Evolutionary conservation across 805 yeast genomes (phyloP).

Genomic region (Suhomyces pyralidae): DNA sequence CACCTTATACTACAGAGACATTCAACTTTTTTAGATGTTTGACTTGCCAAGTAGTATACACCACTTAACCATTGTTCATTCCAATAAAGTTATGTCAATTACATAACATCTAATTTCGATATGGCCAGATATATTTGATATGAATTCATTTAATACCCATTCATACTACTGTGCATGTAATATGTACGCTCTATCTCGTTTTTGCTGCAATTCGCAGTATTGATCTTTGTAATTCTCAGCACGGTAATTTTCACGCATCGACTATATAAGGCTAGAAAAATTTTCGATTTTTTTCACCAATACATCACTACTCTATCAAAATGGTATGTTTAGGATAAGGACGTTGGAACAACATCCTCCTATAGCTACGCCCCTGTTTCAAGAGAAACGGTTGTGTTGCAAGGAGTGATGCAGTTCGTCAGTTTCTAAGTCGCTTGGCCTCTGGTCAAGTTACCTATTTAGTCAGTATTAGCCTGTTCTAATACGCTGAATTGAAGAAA

Average conservation of each 20-base stretch:
- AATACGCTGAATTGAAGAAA: constrained; percentile 6
- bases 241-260: background rate
- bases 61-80: too few species aligned
- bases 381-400: constrained; percentile 11
- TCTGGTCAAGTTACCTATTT: background rate
- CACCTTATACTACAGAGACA: too few species aligned
- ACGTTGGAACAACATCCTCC: constrained; percentile 20
- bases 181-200: too few species aligned
- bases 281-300: background rate
- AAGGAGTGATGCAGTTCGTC: constrained; percentile 15
- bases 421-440: background rate
- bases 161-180: too few species aligned
- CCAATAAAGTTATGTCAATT: too few species aligned
- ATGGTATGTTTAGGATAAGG: constrained; percentile 14
- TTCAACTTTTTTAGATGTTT: too few species aligned
- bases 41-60: too few species aligned
- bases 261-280: background rate
- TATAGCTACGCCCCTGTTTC: constrained; percentile 9
- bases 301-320: background rate
- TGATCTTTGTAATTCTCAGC: background rate
- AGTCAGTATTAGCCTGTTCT: background rate
- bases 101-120: too few species aligned
- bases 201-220: too few species aligned
- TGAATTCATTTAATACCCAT: too few species aligned
- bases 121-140: too few species aligned